Percentiles rank a stretch among this genome's conserved stretches.
phyloP scores from a whole-genome alignment of 2,329 filamentous ascomycete genomes.

The Ceratocystis papillata region DNA sequence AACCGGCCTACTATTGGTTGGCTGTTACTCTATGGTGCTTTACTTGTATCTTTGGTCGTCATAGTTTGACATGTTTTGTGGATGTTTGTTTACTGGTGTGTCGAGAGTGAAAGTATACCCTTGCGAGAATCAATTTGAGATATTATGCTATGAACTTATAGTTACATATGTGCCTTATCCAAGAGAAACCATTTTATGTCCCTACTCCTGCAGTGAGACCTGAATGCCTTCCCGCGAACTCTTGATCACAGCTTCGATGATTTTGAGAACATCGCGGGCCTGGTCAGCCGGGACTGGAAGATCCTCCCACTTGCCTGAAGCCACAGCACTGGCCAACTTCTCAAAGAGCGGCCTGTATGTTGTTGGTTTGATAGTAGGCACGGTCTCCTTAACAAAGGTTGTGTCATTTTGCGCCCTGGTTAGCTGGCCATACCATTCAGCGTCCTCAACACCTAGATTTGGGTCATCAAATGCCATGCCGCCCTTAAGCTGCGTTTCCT shows the following conservation, averaged over 20 bases:
- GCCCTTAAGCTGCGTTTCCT: constrained; percentile 61
- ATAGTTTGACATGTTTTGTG: neutral
- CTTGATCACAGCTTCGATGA: constrained; percentile 43
- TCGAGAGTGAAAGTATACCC: constrained; percentile 21
- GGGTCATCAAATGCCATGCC: constrained; percentile 51
- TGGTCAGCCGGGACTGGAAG: constrained; percentile 44
- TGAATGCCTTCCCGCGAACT: constrained; percentile 41
- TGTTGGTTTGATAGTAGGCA: constrained; percentile 50
- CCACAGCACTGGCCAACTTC: constrained; percentile 39
- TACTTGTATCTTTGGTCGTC: neutral
- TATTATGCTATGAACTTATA: neutral
- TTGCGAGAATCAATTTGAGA: constrained; percentile 14
- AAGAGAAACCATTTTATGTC: neutral
- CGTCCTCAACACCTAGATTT: constrained; percentile 53
- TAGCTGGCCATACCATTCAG: constrained; percentile 48
- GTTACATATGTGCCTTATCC: neutral
- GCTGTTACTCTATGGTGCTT: neutral
- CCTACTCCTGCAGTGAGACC: constrained; percentile 28
- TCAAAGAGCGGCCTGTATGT: constrained; percentile 62
- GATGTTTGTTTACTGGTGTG: neutral
- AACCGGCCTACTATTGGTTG: neutral
- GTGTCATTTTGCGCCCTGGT: constrained; percentile 44
- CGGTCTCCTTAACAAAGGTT: constrained; percentile 39
- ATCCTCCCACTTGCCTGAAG: constrained; percentile 39
- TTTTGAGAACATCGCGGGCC: constrained; percentile 42